A percentile compares a stretch with the other conserved stretches of the same genome.
Conservation (phyloP, 1,284 basidiomycete species). For the Coniferiporia weirii region DNA sequence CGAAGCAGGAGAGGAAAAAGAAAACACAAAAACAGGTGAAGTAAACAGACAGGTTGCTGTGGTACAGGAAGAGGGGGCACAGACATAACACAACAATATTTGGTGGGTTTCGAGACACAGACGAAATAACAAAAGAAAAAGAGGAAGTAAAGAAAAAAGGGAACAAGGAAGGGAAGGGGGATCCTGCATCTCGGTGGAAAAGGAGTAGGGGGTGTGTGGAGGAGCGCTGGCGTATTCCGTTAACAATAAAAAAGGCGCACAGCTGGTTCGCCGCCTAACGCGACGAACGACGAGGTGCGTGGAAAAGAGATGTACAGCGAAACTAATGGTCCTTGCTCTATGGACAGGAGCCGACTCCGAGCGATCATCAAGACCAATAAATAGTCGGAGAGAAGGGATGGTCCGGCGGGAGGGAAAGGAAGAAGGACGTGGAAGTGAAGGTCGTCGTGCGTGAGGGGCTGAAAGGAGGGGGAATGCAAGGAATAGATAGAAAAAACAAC, state of each 20-base stretch:
- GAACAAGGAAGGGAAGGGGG: neutral
- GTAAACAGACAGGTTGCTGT: neutral
- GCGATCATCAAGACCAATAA: conserved; percentile 1
- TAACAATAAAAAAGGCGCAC: too few relatives aligned
- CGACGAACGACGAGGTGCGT: too few relatives aligned
- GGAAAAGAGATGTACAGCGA: too few relatives aligned
- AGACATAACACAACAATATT: neutral
- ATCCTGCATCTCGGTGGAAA: too few relatives aligned
- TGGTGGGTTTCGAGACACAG: neutral
- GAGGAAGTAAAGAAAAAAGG: neutral
- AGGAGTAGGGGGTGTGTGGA: too few relatives aligned
- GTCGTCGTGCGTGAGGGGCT: neutral
- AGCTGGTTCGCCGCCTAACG: too few relatives aligned
- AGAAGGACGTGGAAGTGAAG: neutral
- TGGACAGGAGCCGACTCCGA: neutral
- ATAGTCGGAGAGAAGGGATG: neutral
- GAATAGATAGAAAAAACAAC: neutral
- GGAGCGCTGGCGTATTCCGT: too few relatives aligned
- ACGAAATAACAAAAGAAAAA: neutral
- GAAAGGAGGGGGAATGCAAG: neutral
- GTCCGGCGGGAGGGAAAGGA: neutral
- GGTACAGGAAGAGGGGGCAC: neutral
- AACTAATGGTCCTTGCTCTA: conserved; percentile 7
- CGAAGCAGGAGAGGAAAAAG: too few relatives aligned
- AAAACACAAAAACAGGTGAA: too few relatives aligned